These are phyloP conservation scores for Holtermannia corniformis DNA, from an alignment of 768 basidiomycete genomes.

Conservation along the genomic window DNA sequence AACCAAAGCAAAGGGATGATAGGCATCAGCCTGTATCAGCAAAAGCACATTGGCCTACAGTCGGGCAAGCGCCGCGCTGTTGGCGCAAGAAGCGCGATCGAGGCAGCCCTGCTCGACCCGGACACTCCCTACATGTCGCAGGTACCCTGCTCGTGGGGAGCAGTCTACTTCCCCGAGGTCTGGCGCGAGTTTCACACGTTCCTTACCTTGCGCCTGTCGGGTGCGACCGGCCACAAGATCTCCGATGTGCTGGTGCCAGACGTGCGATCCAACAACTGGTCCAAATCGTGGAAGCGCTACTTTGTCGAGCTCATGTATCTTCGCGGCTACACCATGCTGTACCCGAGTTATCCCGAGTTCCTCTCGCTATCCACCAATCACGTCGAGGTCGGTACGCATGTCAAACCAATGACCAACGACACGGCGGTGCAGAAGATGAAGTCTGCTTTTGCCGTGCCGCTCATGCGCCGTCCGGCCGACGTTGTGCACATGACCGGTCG, in stretches of 20 bases:
- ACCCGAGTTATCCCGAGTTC: constrained; percentile 68
- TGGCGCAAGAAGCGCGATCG: constrained; percentile 56
- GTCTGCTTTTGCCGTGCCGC: constrained; percentile 57
- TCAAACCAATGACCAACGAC: constrained; percentile 50
- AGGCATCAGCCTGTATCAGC: constrained; percentile 78
- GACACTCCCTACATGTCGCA: constrained; percentile 71
- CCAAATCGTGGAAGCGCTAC: constrained; percentile 75
- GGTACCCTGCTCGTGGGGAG: constrained; percentile 86
- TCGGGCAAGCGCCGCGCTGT: constrained; percentile 60
- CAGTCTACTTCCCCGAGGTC: constrained; percentile 77
- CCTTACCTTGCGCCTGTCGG: constrained; percentile 61
- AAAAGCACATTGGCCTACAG: constrained; percentile 66
- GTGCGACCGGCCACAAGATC: constrained; percentile 42
- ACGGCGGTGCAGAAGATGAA: constrained; percentile 50
- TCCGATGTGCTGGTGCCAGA: constrained; percentile 55
- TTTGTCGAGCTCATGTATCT: constrained; percentile 78
- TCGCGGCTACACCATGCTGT: constrained; percentile 77
- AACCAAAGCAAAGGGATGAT: constrained; percentile 51
- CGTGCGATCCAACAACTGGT: constrained; percentile 73
- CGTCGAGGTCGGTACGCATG: constrained; percentile 73
- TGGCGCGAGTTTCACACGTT: constrained; percentile 82
- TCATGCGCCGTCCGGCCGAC: constrained; percentile 50
- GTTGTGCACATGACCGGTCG: background rate
- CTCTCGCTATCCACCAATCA: constrained; percentile 81
- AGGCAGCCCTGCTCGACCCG: constrained; percentile 37